Evolutionary conservation across 768 basidiomycete species (phyloP).

Genomic region (Xanthoconium purpureum): DNA sequence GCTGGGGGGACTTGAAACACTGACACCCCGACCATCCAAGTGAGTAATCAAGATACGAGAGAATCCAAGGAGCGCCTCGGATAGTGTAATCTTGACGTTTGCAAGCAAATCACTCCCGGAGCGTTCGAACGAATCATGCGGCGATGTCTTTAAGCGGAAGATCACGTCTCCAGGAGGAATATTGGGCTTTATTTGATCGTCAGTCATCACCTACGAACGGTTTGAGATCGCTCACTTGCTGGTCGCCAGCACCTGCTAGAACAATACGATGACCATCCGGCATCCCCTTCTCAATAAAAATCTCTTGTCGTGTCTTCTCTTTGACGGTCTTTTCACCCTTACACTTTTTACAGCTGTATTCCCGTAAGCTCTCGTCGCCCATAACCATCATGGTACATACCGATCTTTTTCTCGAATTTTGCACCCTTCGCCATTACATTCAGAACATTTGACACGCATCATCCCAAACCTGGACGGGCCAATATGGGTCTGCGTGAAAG

Average conservation of each 20-base stretch:
- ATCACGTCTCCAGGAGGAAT: conserved; percentile 88
- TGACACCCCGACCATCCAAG: conserved; percentile 89
- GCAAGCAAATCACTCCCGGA: conserved; percentile 79
- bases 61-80: conserved; percentile 95
- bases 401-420: conserved; percentile 81
- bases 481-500: conserved; percentile 53
- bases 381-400: conserved; percentile 37
- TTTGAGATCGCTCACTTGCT: conserved; percentile 52
- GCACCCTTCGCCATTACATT: conserved; percentile 67
- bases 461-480: conserved; percentile 47
- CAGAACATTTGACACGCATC: conserved; percentile 56
- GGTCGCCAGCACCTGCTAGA: conserved; percentile 88
- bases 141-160: conserved; percentile 65
- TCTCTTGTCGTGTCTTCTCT: conserved; percentile 87
- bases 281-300: conserved; percentile 86
- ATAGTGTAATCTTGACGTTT: conserved; percentile 80
- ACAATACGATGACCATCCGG: conserved; percentile 80
- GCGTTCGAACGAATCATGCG: conserved; percentile 81
- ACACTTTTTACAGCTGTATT: conserved; percentile 87
- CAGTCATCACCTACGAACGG: not conserved
- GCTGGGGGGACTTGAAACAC: conserved; percentile 67
- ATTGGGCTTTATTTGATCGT: conserved; percentile 61
- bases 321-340: conserved; percentile 81
- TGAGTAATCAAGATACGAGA: conserved; percentile 87
- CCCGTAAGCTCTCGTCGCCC: conserved; percentile 1